Percentiles rank a stretch among this genome's conserved stretches.
phyloP scores from a whole-genome alignment of 1,284 basidiomycete genomes.

The Pterulicium gracile region DNA sequence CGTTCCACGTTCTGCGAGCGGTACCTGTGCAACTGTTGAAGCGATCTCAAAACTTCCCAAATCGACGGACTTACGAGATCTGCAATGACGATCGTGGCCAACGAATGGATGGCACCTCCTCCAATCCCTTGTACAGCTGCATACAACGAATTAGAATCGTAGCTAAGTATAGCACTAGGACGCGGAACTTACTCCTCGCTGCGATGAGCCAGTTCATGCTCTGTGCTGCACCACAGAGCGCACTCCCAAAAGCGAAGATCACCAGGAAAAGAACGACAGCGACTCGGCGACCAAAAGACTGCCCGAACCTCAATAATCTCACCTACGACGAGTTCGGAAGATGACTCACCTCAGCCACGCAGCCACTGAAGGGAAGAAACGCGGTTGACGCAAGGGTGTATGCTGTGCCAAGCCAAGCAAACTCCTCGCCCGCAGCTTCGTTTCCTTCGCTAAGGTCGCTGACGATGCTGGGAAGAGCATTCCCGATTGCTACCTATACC shows the following conservation, averaged over 20 bases:
- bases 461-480: slow-evolving; percentile 20
- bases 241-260: slow-evolving; percentile 31
- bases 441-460: slow-evolving; percentile 16
- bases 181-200: slow-evolving; percentile 21
- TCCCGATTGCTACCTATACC: slow-evolving; percentile 18
- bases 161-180: neutral
- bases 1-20: slow-evolving; percentile 26
- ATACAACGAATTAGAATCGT: neutral
- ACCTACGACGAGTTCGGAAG: neutral
- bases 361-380: slow-evolving; percentile 18
- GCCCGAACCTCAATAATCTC: slow-evolving; percentile 6
- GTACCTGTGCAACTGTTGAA: slow-evolving; percentile 12
- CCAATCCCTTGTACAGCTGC: slow-evolving; percentile 37
- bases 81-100: slow-evolving; percentile 30
- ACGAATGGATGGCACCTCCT: slow-evolving; percentile 31
- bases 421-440: slow-evolving; percentile 16
- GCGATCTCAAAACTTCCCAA: too few relatives aligned
- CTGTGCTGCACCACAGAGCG: slow-evolving; percentile 30
- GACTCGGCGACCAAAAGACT: slow-evolving; percentile 28
- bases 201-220: slow-evolving; percentile 30
- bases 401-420: slow-evolving; percentile 25
- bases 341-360: slow-evolving; percentile 18
- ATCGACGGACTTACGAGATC: slow-evolving; percentile 23
- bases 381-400: slow-evolving; percentile 26
- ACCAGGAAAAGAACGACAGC: slow-evolving; percentile 25